Base-by-base conservation (phyloP, 345 rosid genomes). In the Triadica sebifera region DNA sequence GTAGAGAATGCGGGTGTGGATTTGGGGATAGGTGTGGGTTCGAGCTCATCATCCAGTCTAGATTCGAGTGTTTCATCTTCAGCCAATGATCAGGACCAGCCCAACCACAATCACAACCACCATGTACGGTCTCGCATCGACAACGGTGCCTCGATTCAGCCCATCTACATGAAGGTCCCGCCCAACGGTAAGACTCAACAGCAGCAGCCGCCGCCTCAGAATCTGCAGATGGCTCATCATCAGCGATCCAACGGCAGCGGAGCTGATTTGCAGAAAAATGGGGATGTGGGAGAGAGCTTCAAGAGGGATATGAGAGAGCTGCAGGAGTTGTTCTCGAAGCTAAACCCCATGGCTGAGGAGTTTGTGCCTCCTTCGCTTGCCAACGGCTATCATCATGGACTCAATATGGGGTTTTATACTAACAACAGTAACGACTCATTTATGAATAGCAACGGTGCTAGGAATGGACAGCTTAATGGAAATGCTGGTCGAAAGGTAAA, bases 261-360 rank as follows among this genome's bases (percentile, higher is more conserved):
- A 12, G 85, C 70, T 17, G 71, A 69, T 76, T 51, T 62, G 50
- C 60, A 37, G 29, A 4, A 51, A 19, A 50, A 46, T 49, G 75
- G 19, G 34, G 89, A 81, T 63, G 78, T 75, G 25, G 84, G 78
- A 59, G 89, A 84, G 76, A 82, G 82, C 74, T 84, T 79, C 65
- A 86, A 86, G 62, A 84, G 87, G 71, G 90, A 91, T 55, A 84
- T 91, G 82, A 90, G 87, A 80, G 91, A 93, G 83, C 83, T 93
- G 76, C 89, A 87, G 63, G 98, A 93, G 77, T 91, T 93, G 49
- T 89, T 93, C 74, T 90, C 97, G 37, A 93, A 93, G 84, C 93
- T 93, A 22, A 93, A 93, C 52, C 98, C 98, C 68, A 85, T 89
- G 97, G 98, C 98, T 39, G 83, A 85, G 80, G 98, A 91, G 83